Conservation (phyloP, 2,329 filamentous ascomycete species). For the Penicillium glabrum region DNA sequence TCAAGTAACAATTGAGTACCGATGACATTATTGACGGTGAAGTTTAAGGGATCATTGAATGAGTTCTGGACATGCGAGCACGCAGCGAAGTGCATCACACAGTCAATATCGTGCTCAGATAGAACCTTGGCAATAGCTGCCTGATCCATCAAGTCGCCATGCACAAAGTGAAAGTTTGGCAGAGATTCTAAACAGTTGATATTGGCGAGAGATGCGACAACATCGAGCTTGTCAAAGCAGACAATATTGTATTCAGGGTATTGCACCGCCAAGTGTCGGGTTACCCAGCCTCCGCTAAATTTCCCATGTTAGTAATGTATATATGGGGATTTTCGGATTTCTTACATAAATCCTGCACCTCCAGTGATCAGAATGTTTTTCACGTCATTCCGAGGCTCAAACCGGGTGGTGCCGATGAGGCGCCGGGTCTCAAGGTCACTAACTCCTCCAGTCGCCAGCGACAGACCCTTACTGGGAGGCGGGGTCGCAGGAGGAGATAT, state of each 20-base stretch:
- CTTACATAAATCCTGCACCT: conserved; percentile 82
- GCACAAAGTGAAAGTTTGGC: conserved; percentile 75
- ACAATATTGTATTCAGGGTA: conserved; percentile 77
- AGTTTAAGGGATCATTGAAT: conserved; percentile 79
- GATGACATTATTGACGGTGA: conserved; percentile 78
- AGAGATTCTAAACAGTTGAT: conserved; percentile 66
- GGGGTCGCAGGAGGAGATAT: neutral
- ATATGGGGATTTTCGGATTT: conserved; percentile 6
- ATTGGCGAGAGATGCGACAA: conserved; percentile 79
- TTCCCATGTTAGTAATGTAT: neutral
- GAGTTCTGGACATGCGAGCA: conserved; percentile 81
- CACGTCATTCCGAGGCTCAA: conserved; percentile 30
- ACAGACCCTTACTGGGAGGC: neutral
- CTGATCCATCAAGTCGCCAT: conserved; percentile 74
- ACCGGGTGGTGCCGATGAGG: neutral
- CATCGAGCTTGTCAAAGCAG: conserved; percentile 82
- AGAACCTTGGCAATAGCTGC: conserved; percentile 69
- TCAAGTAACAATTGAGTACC: conserved; percentile 82
- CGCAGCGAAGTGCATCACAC: conserved; percentile 81
- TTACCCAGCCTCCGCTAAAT: conserved; percentile 74
- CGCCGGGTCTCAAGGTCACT: neutral
- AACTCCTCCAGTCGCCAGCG: neutral
- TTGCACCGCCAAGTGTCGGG: conserved; percentile 72
- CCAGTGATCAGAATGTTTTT: conserved; percentile 83
- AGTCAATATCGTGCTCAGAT: conserved; percentile 71